Base-by-base conservation (phyloP, 75 land plant genomes). In the Azolla pinnata region DNA sequence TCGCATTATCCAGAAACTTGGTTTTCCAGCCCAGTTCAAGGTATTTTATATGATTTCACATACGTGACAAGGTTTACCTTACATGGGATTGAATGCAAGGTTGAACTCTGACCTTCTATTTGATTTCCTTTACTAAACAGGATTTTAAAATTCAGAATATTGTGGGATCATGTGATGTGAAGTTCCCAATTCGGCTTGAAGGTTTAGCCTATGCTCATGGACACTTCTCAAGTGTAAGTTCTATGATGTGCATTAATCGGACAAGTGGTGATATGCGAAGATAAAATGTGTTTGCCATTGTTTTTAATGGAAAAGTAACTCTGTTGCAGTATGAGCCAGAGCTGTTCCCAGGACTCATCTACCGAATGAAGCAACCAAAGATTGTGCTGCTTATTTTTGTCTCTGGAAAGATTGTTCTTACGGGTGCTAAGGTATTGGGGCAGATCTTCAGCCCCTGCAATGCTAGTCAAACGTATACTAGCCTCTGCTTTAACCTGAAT, bases 101-200 rank as follows among this genome's bases (percentile, higher is more conserved):
- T 35, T 35, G 40, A 35, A 12, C 40, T 35, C 10, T 35, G 40
- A 5, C 10, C 12, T 5, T 35, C 23, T 14, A 16, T n/a, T 4
- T 24, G 29, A 55, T 55, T 54, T 40, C 25, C 29, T 32, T 3
- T 28, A 24, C 1, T 28, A n/a, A 64, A 55, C 64, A 87, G 92
- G 86, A 89, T 16, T 89, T 89, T 72, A 89, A 89, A 68, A 85
- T 89, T 61, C 96, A 89, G 70, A 89, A 89, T 60, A 86, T 89
- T 28, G 87, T 83, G 57, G 86, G 82, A 35, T 87, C 97, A 1
- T 87, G 88, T 67, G 97, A 87, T 72, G 93, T 87, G 49, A 84
- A 84, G 33, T 91, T 91, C 62, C 86, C 93, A 7, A 88, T 91
- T 31, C 87, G 91, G 30, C 79, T 90, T 30, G 97, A 90, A 67